Evolutionary conservation across 1,284 basidiomycete species (phyloP).

Genomic region (Marasmius tenuissimus): DNA sequence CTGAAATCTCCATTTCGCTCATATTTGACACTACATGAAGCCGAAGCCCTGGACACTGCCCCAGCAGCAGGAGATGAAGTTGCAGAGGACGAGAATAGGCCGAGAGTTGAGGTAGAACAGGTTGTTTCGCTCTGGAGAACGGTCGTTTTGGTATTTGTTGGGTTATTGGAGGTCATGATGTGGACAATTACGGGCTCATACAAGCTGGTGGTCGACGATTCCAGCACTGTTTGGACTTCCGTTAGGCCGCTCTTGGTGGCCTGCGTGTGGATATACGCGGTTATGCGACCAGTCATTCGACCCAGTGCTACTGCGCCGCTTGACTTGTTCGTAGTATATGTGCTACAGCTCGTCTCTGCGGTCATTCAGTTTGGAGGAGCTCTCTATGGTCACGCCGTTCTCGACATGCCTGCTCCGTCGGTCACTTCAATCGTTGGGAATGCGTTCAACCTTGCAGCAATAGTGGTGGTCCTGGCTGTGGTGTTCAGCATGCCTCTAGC

Average conservation of each 20-base stretch:
- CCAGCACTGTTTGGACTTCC: conserved; percentile 25
- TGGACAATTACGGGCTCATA: conserved; percentile 54
- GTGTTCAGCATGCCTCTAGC: conserved; percentile 58
- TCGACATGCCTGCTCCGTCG: conserved; percentile 36
- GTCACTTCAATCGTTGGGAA: conserved; percentile 23
- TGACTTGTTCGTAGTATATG: conserved; percentile 54
- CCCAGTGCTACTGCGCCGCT: conserved; percentile 48
- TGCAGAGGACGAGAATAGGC: conserved; percentile 25
- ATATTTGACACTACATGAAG: conserved; percentile 59
- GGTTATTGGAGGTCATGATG: conserved; percentile 46
- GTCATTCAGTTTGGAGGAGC: conserved; percentile 47
- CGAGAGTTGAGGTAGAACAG: conserved; percentile 20
- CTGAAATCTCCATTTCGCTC: conserved; percentile 40
- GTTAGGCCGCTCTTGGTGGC: conserved; percentile 42
- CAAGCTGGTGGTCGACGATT: conserved; percentile 33
- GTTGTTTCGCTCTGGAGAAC: conserved; percentile 56
- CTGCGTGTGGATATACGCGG: conserved; percentile 57
- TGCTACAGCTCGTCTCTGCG: conserved; percentile 40
- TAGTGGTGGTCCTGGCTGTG: conserved; percentile 40
- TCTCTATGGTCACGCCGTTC: conserved; percentile 44
- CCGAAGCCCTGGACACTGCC: conserved; percentile 46
- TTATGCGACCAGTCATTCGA: conserved; percentile 29
- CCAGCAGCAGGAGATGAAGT: conserved; percentile 12
- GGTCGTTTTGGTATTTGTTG: conserved; percentile 47
- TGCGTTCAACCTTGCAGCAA: conserved; percentile 41